Percentiles rank a stretch among this genome's conserved stretches.
These are phyloP conservation scores for Capronia coronata DNA, from an alignment of 2,329 filamentous ascomycete genomes.

Conservation along the genomic window DNA sequence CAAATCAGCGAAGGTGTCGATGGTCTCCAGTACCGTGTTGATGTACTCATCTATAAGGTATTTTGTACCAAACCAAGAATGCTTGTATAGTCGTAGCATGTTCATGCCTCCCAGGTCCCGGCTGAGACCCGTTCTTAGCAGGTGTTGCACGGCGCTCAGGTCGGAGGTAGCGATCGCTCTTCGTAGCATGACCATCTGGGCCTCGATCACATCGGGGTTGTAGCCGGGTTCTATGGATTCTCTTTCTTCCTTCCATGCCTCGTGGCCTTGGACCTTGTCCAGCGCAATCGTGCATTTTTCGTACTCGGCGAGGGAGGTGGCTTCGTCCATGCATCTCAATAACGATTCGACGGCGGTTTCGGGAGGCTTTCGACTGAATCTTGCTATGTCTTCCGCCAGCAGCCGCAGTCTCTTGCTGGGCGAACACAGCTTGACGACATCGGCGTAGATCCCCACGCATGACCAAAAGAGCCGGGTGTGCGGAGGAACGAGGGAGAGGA, in stretches of 20 bases:
- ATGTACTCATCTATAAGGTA: slow-evolving; percentile 81
- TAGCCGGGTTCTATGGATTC: slow-evolving; percentile 58
- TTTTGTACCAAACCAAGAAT: slow-evolving; percentile 82
- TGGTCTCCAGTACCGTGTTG: slow-evolving; percentile 66
- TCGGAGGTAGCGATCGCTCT: slow-evolving; percentile 66
- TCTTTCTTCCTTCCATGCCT: slow-evolving; percentile 68
- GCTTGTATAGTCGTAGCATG: slow-evolving; percentile 71
- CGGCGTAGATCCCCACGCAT: slow-evolving; percentile 20
- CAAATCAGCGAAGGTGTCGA: slow-evolving; percentile 63
- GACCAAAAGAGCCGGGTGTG: slow-evolving; percentile 19
- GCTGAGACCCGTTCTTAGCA: slow-evolving; percentile 72
- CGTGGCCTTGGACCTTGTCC: slow-evolving; percentile 71
- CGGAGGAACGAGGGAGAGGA: slow-evolving; percentile 45
- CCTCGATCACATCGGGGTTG: slow-evolving; percentile 61
- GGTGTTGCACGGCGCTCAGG: slow-evolving; percentile 67
- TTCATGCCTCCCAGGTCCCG: slow-evolving; percentile 82
- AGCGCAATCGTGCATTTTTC: slow-evolving; percentile 66
- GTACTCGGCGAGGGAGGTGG: slow-evolving; percentile 66
- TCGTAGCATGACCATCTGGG: slow-evolving; percentile 66
- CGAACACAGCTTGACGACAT: slow-evolving; percentile 21
- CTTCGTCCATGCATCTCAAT: slow-evolving; percentile 42
- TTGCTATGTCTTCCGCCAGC: slow-evolving; percentile 22
- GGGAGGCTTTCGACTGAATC: slow-evolving; percentile 17
- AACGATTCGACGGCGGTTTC: slow-evolving; percentile 13
- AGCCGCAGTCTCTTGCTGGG: slow-evolving; percentile 18